Evolutionary conservation across 257 asterid genomes (phyloP).

Genomic region (Solanum sitiens): DNA sequence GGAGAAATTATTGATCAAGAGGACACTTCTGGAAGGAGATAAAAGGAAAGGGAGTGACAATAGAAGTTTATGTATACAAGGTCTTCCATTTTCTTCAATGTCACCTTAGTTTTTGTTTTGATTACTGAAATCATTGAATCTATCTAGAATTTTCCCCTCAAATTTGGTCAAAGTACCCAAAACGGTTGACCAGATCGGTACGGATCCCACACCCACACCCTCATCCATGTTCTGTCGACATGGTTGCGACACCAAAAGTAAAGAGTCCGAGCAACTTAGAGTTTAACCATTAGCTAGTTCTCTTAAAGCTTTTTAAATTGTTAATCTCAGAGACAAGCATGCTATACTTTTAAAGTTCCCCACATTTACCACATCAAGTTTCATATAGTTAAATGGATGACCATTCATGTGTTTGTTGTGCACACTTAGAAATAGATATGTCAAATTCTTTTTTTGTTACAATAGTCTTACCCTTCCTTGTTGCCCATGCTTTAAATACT

Average conservation of each 20-base stretch:
- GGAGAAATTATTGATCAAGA: not conserved
- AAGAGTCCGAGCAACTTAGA: not conserved
- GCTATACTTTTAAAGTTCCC: not conserved
- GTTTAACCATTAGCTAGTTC: not conserved
- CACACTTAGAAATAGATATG: not conserved
- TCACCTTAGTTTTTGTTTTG: not conserved
- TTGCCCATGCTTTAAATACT: not conserved
- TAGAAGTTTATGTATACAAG: not conserved
- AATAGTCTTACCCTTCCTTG: not conserved
- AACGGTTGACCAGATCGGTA: not conserved
- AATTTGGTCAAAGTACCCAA: not conserved
- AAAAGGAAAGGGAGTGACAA: not conserved
- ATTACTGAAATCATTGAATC: no score
- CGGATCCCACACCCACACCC: not conserved
- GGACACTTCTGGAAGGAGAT: not conserved
- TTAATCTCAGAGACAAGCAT: not conserved
- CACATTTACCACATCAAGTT: not conserved
- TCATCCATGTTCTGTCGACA: not conserved
- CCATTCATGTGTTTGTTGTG: not conserved
- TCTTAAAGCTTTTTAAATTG: not conserved
- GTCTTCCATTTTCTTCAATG: not conserved
- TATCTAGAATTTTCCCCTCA: not conserved
- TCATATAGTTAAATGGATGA: not conserved
- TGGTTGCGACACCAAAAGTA: not conserved
- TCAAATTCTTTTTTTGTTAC: not conserved